Base-by-base conservation (phyloP, 345 rosid genomes). In the Salix purpurea region DNA sequence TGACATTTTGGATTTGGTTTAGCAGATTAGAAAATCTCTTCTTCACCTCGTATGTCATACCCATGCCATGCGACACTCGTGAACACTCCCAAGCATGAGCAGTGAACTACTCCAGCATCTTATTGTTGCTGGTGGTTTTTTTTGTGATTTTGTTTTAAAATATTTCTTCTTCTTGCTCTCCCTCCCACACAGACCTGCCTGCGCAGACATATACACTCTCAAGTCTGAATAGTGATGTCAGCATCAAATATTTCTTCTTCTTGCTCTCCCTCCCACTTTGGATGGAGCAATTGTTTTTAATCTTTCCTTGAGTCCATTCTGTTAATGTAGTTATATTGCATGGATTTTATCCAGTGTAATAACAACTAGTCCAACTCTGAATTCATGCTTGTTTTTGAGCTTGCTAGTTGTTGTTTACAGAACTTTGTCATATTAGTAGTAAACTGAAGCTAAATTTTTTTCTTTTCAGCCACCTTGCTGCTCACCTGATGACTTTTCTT, bases 401-500 rank as follows among this genome's bases (percentile, higher is more conserved):
- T 67, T 34, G 28, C 68, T 56, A 69, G 54, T 52, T 23, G 48
- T 44, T 62, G 7, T 54, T 75, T 61, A 28, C 61, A 67, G 69
- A 58, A 69, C 56, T 52, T 24, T 67, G 46, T 14, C 73, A 12
- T 75, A 28, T 52, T 10, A 32, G 44, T 76, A 56, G 44, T 46
- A 70, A 78, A 56, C 77, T 65, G 12, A 75, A 52, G 48, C 46
- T 26, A 15, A 60, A 61, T 16, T 26, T 46, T 46, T 44, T 23
- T 48, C 21, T 69, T 78, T 82, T 67, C 89, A 94, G 96, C 96
- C 96, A 70, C 97, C 97, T 77, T 94, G 97, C 84, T 94, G 98
- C 84, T 83, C 89, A 72, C 86, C 90, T 58, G 94, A 87, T 73
- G 93, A 88, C 48, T 93, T 80, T 79, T 78, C 88, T 68, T 95